Percentiles rank a stretch among this genome's conserved stretches.
These are phyloP conservation scores for Kazachstania sp. DNA, from an alignment of 1,139 yeast genomes.

Conservation along the genomic window DNA sequence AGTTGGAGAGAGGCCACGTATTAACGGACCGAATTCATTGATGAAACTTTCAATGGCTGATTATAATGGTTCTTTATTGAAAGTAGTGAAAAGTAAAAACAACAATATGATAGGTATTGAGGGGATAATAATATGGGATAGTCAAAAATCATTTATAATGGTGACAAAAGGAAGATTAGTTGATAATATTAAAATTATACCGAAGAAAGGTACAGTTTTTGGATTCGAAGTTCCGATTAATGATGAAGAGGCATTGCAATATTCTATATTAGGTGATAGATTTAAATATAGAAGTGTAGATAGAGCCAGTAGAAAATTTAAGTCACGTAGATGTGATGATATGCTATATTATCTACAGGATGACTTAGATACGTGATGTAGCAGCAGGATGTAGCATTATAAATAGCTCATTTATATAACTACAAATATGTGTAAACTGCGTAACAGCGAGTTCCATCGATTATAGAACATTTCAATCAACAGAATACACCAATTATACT, in stretches of 20 bases:
- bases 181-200: slow-evolving; percentile 48
- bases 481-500: too few relatives aligned
- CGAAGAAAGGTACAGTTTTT: slow-evolving; percentile 56
- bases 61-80: slow-evolving; percentile 65
- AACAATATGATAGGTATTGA: slow-evolving; percentile 50
- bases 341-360: slow-evolving; percentile 30
- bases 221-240: slow-evolving; percentile 42
- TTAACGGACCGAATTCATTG: slow-evolving; percentile 29
- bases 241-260: slow-evolving; percentile 37
- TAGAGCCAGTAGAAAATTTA: slow-evolving; percentile 79
- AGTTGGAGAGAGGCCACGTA: slow-evolving; percentile 13
- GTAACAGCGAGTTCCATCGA: too few relatives aligned
- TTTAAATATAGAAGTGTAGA: slow-evolving; percentile 71
- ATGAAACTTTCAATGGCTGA: slow-evolving; percentile 72
- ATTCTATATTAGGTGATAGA: slow-evolving; percentile 72
- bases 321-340: slow-evolving; percentile 64
- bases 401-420: not conserved
- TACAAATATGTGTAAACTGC: too few relatives aligned
- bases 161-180: slow-evolving; percentile 45
- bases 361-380: not conserved
- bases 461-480: too few relatives aligned
- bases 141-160: slow-evolving; percentile 65
- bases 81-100: slow-evolving; percentile 53
- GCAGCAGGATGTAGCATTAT: not conserved
- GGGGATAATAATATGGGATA: slow-evolving; percentile 86